phyloP scores from a whole-genome alignment of 2,329 filamentous ascomycete genomes.

The Colletotrichum tanaceti region DNA sequence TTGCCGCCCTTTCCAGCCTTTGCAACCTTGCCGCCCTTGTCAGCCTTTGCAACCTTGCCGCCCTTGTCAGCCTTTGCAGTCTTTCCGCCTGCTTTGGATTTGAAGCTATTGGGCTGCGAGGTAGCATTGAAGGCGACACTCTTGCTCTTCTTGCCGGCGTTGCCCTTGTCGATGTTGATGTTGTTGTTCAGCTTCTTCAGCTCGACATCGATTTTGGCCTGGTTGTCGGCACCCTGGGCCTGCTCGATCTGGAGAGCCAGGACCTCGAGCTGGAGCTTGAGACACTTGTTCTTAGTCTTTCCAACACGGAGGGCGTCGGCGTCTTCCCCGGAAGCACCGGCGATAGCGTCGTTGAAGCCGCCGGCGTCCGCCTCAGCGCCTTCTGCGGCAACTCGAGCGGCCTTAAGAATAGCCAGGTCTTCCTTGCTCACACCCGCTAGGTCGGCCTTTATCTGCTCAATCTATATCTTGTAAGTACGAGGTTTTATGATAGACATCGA shows the following conservation, averaged over 20 bases:
- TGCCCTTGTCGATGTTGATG: constrained; percentile 53
- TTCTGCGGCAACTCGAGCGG: constrained; percentile 62
- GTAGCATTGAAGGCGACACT: constrained; percentile 51
- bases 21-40: not conserved
- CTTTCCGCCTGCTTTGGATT: not conserved
- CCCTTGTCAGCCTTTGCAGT: too few relatives aligned
- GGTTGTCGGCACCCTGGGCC: constrained; percentile 59
- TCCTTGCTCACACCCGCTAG: constrained; percentile 58
- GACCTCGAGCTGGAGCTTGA: constrained; percentile 66
- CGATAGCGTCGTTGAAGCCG: constrained; percentile 66
- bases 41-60: too few relatives aligned
- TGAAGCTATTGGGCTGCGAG: constrained; percentile 16
- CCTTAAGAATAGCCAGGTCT: constrained; percentile 63
- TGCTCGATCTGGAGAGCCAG: constrained; percentile 62
- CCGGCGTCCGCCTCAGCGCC: constrained; percentile 59
- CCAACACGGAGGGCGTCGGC: constrained; percentile 62
- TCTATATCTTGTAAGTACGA: constrained; percentile 14
- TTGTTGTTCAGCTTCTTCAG: constrained; percentile 65
- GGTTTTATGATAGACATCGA: too few relatives aligned
- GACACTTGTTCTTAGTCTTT: constrained; percentile 71
- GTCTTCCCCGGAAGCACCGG: constrained; percentile 55
- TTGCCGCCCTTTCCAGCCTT: not conserved
- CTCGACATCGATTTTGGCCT: constrained; percentile 58
- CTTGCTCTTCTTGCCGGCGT: constrained; percentile 51
- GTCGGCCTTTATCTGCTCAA: constrained; percentile 47